Conservation (phyloP, 345 rosid species). For the Stellera chamaejasme region DNA sequence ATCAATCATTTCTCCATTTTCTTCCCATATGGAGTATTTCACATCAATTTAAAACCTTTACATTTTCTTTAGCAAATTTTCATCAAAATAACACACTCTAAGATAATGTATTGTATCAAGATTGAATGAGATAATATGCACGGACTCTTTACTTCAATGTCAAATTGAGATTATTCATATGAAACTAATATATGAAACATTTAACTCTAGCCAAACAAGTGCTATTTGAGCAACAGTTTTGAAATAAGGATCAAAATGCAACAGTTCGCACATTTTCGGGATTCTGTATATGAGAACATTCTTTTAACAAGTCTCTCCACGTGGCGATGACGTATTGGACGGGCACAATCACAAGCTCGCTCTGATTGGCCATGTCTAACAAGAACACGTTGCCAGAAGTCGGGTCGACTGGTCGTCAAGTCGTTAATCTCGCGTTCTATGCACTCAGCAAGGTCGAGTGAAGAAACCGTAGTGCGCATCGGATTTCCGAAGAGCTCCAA, state of each 20-base stretch:
- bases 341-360: background rate
- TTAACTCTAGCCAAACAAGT: too few relatives aligned
- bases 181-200: too few relatives aligned
- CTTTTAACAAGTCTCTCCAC: background rate
- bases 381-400: conserved; percentile 7
- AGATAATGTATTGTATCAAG: too few relatives aligned
- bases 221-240: background rate
- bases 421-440: background rate
- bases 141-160: too few relatives aligned
- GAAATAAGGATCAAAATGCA: background rate
- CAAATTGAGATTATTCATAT: too few relatives aligned
- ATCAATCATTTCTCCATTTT: too few relatives aligned
- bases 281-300: background rate
- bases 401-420: conserved; percentile 3
- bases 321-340: background rate
- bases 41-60: too few relatives aligned
- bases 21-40: too few relatives aligned
- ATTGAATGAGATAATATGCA: too few relatives aligned
- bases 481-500: conserved; percentile 23
- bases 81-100: too few relatives aligned
- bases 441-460: background rate
- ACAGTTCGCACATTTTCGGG: background rate
- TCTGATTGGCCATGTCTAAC: conserved; percentile 2
- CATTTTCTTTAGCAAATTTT: too few relatives aligned
- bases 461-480: background rate